Evolutionary conservation across 768 basidiomycete species (phyloP), one percentile per base, ranked within the genome.

Genomic region (Amanita thiersii): DNA sequence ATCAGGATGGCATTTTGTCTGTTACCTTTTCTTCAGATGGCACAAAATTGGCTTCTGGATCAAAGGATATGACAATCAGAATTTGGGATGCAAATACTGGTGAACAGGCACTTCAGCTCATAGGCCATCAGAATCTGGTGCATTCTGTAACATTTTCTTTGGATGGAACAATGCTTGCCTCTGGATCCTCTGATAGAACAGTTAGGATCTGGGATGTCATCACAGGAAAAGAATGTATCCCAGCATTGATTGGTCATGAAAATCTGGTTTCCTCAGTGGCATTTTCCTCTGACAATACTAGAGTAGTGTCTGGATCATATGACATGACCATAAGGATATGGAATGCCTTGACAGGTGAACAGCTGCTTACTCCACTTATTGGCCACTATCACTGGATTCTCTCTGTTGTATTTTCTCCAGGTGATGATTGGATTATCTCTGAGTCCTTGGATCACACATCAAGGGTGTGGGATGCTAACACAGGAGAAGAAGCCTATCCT

Each of bases 401-500:
- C 36, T 44, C 21, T 9, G 36, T 46, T 17, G 17, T 14, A 8
- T 36, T 48, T 25, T 47, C 41, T 14, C 25, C 53, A 12, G 45
- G 47, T 40, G 49, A 44, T 1, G 42, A 23, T 15, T 24, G 32
- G 12, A 39, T 53, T 40, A 32, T 46, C 18, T 50, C 45, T 4
- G 52, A 39, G 2, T 28, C 43, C 12, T 30, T 5, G 5, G 47
- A 48, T 30, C 18, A 38, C 17, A 48, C 40, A 6, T 31, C 52
- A 24, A 31, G 36, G 11, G 21, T 49, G 4, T 48, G 52, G 50
- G 42, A 53, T 43, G 29, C 45, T 8, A 33, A 37, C 17, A 41
- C 52, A 14, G 45, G 48, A 1, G 32, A 34, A 11, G 9, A 14
- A 20, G n/a, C n/a, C n/a, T n/a, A n/a, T n/a, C n/a, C n/a, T n/a